These are phyloP conservation scores for Fagopyrum esculentum DNA, from an alignment of 148 eudicot genomes.

Conservation along the genomic window DNA sequence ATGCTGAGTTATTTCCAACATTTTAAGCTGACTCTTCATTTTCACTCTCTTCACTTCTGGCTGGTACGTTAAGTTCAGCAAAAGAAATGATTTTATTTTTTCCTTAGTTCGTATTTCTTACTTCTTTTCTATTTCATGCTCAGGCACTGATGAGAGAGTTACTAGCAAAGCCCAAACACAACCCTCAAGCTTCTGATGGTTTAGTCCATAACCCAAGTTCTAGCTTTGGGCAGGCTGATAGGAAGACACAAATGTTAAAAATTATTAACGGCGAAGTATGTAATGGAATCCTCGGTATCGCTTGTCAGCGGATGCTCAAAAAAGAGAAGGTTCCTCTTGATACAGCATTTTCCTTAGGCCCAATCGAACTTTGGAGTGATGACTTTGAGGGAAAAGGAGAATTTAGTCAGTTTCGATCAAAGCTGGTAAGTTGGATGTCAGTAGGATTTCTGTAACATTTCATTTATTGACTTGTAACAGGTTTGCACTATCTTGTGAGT, in stretches of 20 bases:
- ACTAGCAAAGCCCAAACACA: slow-evolving; percentile 59
- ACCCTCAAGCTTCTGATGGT: slow-evolving; percentile 33
- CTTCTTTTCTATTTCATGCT: neutral
- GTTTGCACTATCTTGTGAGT: neutral
- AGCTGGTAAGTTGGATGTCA: slow-evolving; percentile 52
- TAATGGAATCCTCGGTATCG: slow-evolving; percentile 53
- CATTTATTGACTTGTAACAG: neutral
- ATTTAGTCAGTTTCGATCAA: slow-evolving; percentile 85
- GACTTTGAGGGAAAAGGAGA: slow-evolving; percentile 87
- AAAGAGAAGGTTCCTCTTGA: slow-evolving; percentile 69
- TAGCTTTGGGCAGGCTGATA: slow-evolving; percentile 51
- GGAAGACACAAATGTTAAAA: slow-evolving; percentile 46
- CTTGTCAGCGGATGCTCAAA: slow-evolving; percentile 73
- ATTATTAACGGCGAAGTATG: slow-evolving; percentile 67
- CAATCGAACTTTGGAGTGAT: slow-evolving; percentile 88
- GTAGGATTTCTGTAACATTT: neutral
- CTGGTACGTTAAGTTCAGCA: slow-evolving; percentile 46
- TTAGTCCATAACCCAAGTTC: slow-evolving; percentile 26
- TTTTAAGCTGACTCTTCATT: slow-evolving; percentile 63
- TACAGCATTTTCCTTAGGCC: slow-evolving; percentile 45
- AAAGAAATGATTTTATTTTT: too few relatives aligned
- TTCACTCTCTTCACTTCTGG: slow-evolving; percentile 80
- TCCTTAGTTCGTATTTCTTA: neutral
- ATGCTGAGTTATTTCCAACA: slow-evolving; percentile 92
- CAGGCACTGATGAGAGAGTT: slow-evolving; percentile 72